Conservation (phyloP, 306 rosid species). For the Prosopis cineraria region DNA sequence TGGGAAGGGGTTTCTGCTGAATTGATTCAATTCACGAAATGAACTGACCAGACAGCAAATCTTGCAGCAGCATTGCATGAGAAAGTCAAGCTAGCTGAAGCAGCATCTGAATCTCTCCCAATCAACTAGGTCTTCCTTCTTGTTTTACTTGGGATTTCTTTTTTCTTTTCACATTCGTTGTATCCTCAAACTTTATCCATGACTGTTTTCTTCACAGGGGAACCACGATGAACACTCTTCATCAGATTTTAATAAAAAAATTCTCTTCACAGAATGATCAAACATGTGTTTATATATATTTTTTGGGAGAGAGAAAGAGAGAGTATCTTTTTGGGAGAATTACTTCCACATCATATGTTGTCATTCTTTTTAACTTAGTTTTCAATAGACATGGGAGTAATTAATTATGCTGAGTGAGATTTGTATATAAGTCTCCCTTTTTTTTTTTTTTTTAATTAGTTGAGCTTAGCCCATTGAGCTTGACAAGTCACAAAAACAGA, state of each 20-base stretch:
- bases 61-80: conserved; percentile 20
- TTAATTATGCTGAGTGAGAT: no score
- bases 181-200: not conserved
- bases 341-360: no score
- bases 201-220: not conserved
- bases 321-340: not conserved
- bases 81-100: conserved; percentile 8
- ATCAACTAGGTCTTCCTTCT: conserved; percentile 44
- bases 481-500: conserved; percentile 49
- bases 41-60: conserved; percentile 22
- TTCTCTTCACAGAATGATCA: not conserved
- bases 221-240: not conserved
- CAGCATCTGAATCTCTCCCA: conserved; percentile 31
- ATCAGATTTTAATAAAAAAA: no score
- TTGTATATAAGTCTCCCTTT: no score
- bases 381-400: no score
- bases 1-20: not conserved
- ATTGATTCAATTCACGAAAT: conserved; percentile 25
- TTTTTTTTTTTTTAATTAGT: not conserved
- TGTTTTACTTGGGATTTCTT: not conserved
- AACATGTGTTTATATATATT: not conserved
- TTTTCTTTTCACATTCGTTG: not conserved
- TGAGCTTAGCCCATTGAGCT: conserved; percentile 24
- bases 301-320: not conserved
- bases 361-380: no score